Base-by-base conservation (phyloP, 192 early-diverging fungal species). In the Ambispora gerdemannii region DNA sequence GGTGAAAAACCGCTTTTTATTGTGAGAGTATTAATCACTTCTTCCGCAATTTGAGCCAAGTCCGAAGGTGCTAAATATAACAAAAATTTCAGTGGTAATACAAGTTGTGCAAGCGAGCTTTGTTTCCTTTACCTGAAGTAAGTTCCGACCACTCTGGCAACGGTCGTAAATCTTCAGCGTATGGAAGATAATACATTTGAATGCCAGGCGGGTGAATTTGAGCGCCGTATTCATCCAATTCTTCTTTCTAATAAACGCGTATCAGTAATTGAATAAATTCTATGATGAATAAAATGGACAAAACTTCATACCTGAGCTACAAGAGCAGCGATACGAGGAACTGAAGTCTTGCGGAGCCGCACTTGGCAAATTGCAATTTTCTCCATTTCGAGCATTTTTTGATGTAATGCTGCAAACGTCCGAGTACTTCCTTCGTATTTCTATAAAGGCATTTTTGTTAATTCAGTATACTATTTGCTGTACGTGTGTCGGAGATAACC, bases 141-240 rank as follows among this genome's bases (percentile, higher is more conserved):
- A 38, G 34, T 11, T 74, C 61, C 13, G 73, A 51, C 31, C 74
- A 36, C 25, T 74, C 65, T 31, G 79, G 82, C 13, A 79, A 31
- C 8, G 71, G 58, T 38, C 92, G 79, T 43, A 89, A 78, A 65
- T 94, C 92, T 66, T 94, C 91, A n/a, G 81, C 84, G 81, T 84
- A 94, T 19, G 92, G 92, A 30, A 94, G 60, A 30, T 72, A 75
- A 36, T 90, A 78, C 28, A 90, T 60, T 60, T 90, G 76, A 52
- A 92, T 86, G 6, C 91, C 92, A 8, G 81, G 85, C 13, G 90
- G 88, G 17, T 73, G 70, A 24, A 83, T 67, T 69, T 84, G 74
- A 11, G 59, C 76, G 32, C 76, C 77, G 47, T 79, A 50, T 20
- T 79, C 74, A 59, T 84, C 82, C 13, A 82, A 72, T 4, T 75